Evolutionary conservation across 2,329 filamentous ascomycete species (phyloP), one percentile per base, ranked within the genome.

Genomic region (Xylaria polymorpha): DNA sequence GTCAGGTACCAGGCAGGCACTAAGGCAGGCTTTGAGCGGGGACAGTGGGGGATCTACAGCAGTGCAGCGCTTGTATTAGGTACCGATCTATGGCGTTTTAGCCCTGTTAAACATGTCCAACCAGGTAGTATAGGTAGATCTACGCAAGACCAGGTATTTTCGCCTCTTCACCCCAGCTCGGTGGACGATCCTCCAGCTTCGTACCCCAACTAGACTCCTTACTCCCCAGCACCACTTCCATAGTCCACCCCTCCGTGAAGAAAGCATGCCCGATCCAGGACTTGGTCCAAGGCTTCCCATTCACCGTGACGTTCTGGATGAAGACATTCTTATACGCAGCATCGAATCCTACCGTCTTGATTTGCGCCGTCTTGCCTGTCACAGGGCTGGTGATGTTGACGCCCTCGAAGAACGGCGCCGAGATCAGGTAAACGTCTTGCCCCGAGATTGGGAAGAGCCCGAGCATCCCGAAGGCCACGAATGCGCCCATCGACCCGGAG

Each of bases 201-300:
- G 89, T 91, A 55, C 93, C 87, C 90, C 90, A 93, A 79, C 83
- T 81, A 14, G 89, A 77, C 73, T 80, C 90, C 73, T 90, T 83
- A 64, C 87, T 88, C 4, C 90, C 90, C 4, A 85, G 84, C 87
- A 79, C 81, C 50, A 91, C 72, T 72, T 90, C 88, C 73, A 91
- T 75, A 1, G 84, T 80, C 10, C 86, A 87, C 0, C 88, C 89
- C 0, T 89, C 80, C 0, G 80, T 71, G 73, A 89, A 90, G 70
- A 91, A 87, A n/a, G 82, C 83, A 78, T 91, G 88, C 1, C 81
- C 79, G 35, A 91, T 81, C 88, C 88, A 91, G 70, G 86, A 90
- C 76, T 82, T 85, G 0, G 82, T 85, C 78, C 87, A 91, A 0
- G 80, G 72, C 73, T 83, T 73, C 0, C 87, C 88, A 73, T 91